Evolutionary conservation across 2,329 filamentous ascomycete species (phyloP), one percentile per base, ranked within the genome.

Genomic region (Paramyrothecium roridum): DNA sequence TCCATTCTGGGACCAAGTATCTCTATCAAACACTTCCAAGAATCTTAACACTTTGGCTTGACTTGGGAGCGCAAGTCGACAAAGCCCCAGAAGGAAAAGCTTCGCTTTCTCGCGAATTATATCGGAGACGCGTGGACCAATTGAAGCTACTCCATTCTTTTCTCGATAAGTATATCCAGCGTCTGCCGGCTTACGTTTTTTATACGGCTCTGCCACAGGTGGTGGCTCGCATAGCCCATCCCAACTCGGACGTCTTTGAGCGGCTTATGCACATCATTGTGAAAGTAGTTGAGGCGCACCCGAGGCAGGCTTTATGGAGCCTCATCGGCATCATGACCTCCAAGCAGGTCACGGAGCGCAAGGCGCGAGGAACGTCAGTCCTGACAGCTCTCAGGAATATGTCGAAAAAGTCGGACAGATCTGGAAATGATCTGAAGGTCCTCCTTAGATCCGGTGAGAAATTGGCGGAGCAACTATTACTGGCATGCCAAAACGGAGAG

Each of bases 11-110:
- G 33, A 95, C 91, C 49, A 99, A 98, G 73, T 97, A 98, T 71
- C 84, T 97, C 47, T 96, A 96, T 65, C 93, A 98, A 71, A 97
- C 93, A 0, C 78, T 99, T 34, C 96, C 95, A 0, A 90, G 96
- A 58, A 81, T 97, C 48, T 75, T 99, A 45, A 99, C 95, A 0
- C 79, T 99, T 2, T 99, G 96, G 93, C 79, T 99, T 40, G 93
- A 97, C 64, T 82, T 99, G 58, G 93, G 91, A 7, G 87, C 89
- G 40, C 85, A 90, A 57, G 79, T 91, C 37, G 83, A 89, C 65
- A 84, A 86, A 62, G 73, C 81, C 6, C 80, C 81, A 0, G 80
- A 83, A 50, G 80, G 74, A 47, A 84, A 82, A 64, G 74, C 78
- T 17, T 82, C 74, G 43, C 69, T 81, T 48, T 81, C 78, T 34